Evolutionary conservation across 2,329 filamentous ascomycete genomes (phyloP), one percentile per base, ranked within the genome.

Genomic region (Phialocephala subalpina): DNA sequence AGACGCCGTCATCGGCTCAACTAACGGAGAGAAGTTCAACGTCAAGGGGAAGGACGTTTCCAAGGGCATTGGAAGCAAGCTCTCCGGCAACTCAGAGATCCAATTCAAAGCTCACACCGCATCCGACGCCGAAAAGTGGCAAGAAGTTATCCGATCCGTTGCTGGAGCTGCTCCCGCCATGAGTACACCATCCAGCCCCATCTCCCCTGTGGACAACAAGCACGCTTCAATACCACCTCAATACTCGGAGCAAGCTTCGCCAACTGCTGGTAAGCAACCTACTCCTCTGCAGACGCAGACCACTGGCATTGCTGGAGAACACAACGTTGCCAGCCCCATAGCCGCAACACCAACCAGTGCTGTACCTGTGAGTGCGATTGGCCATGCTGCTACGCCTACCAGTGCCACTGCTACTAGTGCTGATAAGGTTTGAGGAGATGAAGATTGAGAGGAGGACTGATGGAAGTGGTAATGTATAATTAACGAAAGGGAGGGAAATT

Each of bases 31-130:
- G 67, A 97, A 97, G 80, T 98, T 99, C 85, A 93, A 89, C 75
- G 85, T 99, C 78, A 97, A 97, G 83, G 96, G 96, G 78, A 98
- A 98, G 80, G 94, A 99, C 77, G 88, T 90, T 64, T 91, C 90
- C 74, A 92, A 92, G 77, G 92, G 91, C 69, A 81, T 97, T 69
- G 90, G 90, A 74, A 91, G 90, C 82, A 95, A 93, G 76, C 87
- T 97, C 71, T 87, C 91, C 57, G 92, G 94, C 70, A 87, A 81
- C 29, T 89, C 93, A 47, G 95, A 98, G 79, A 84, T 97, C 42
- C 82, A 86, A 35, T 97, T 97, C 87, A 97, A 97, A 82, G 94
- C 94, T 0, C 91, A 94, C 79, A 93, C 92, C 0, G 79, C 92
- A 2, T 83, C 86, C 33, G 93, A 97, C 70, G 94, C 95, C 0